Conservation (phyloP, 352 stramenopile genomes). For the Blastocystis hominis region DNA sequence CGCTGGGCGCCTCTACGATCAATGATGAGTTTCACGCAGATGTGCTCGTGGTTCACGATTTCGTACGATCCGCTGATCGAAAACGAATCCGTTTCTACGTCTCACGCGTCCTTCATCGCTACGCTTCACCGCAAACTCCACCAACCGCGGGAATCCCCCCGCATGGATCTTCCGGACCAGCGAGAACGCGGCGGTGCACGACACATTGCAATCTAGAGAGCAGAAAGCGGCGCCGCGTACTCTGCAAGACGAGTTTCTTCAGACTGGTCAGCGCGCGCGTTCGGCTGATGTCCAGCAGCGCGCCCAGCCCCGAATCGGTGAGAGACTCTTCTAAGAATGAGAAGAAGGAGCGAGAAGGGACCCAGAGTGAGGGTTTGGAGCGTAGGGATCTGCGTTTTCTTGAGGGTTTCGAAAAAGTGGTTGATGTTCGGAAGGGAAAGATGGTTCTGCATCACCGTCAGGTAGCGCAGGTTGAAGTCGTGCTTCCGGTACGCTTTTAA, state of each 20-base stretch:
- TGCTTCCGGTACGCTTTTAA: background rate
- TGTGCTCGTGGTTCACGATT: background rate
- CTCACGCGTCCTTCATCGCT: background rate
- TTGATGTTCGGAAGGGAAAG: background rate
- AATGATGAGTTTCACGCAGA: background rate
- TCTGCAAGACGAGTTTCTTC: background rate
- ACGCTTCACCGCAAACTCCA: background rate
- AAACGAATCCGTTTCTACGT: background rate
- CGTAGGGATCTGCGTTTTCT: background rate
- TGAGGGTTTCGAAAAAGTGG: background rate
- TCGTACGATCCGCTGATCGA: background rate
- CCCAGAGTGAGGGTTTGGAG: slow-evolving; percentile 19
- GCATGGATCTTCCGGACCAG: background rate
- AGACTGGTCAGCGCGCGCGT: background rate
- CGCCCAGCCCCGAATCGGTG: background rate
- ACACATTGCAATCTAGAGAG: background rate
- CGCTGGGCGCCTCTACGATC: background rate
- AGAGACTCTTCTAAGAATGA: background rate
- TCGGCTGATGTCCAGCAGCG: background rate
- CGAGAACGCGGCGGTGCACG: background rate
- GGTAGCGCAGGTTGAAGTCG: slow-evolving; percentile 1
- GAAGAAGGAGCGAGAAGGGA: background rate
- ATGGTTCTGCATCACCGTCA: background rate
- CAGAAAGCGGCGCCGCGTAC: background rate
- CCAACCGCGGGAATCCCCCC: background rate